A percentile compares a stretch with the other conserved stretches of the same genome.
These are phyloP conservation scores for Tuber calosporum DNA, from an alignment of 495 filamentous ascomycete species.

Conservation along the genomic window DNA sequence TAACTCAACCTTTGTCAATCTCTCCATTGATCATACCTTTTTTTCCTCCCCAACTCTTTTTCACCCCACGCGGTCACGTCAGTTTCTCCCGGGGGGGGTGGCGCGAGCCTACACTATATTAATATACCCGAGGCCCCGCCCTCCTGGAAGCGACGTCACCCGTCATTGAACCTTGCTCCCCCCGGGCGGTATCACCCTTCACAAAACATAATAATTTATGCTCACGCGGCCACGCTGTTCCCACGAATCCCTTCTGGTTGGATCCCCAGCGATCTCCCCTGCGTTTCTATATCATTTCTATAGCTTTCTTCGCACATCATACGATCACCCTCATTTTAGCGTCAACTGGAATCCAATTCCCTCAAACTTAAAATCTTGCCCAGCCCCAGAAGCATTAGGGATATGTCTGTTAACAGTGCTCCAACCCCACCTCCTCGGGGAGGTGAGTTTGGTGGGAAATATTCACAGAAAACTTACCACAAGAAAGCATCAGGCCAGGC, in stretches of 20 bases:
- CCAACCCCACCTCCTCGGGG: slow-evolving; percentile 29
- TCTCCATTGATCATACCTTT: slow-evolving; percentile 22
- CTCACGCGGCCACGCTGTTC: not conserved
- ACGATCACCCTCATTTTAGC: not conserved
- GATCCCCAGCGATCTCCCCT: not conserved
- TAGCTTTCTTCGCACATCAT: not conserved
- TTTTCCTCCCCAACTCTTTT: slow-evolving; percentile 5
- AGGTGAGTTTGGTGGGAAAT: slow-evolving; percentile 31
- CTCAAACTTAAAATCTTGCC: slow-evolving; percentile 5
- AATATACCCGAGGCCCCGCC: not conserved
- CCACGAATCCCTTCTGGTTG: not conserved
- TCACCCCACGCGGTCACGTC: not conserved
- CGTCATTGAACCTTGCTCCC: not conserved
- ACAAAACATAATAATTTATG: not conserved
- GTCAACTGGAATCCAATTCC: slow-evolving; percentile 6
- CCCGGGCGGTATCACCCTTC: not conserved
- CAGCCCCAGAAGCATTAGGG: slow-evolving; percentile 8
- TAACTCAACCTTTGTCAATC: slow-evolving; percentile 35
- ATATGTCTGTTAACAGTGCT: slow-evolving; percentile 47
- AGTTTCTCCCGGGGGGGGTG: not conserved
- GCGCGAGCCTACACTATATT: not conserved
- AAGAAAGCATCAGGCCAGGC: slow-evolving; percentile 77
- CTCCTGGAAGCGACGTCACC: not conserved
- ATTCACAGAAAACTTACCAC: slow-evolving; percentile 65
- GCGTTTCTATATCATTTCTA: not conserved